A percentile compares a stretch with the other conserved stretches of the same genome.
Evolutionary conservation across 768 basidiomycete species (phyloP).

Genomic region (Hypholoma sublateritium): DNA sequence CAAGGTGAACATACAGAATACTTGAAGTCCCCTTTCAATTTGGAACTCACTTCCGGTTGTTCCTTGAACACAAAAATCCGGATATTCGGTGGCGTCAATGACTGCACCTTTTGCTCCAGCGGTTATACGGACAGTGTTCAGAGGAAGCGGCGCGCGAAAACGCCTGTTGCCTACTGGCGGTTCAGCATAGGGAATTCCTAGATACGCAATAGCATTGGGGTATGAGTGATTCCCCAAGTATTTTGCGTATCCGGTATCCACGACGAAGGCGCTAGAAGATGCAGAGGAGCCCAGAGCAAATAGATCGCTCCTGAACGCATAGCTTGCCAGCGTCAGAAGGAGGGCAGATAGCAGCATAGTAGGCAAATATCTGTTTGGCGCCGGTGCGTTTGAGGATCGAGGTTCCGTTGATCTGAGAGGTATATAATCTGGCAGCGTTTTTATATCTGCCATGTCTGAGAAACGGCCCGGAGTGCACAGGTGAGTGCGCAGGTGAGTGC

Average conservation of each 20-base stretch:
- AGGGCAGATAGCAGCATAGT: slow-evolving; percentile 15
- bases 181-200: slow-evolving; percentile 61
- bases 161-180: slow-evolving; percentile 53
- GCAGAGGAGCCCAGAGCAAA: slow-evolving; percentile 12
- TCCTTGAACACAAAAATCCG: slow-evolving; percentile 62
- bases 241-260: slow-evolving; percentile 58
- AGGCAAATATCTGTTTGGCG: background rate
- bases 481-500: no score
- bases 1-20: background rate
- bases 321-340: slow-evolving; percentile 14
- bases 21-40: background rate
- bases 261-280: slow-evolving; percentile 25
- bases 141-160: slow-evolving; percentile 51
- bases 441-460: background rate
- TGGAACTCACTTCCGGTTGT: slow-evolving; percentile 40
- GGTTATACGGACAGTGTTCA: slow-evolving; percentile 47
- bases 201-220: slow-evolving; percentile 54
- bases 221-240: slow-evolving; percentile 55
- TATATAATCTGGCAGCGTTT: background rate
- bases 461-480: background rate
- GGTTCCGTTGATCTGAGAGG: background rate
- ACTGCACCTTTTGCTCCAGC: slow-evolving; percentile 33
- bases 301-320: slow-evolving; percentile 10
- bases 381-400: background rate
- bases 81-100: slow-evolving; percentile 53